These are phyloP conservation scores for Sporothrix phasma DNA, from an alignment of 2,329 filamentous ascomycete genomes.

Conservation along the genomic window DNA sequence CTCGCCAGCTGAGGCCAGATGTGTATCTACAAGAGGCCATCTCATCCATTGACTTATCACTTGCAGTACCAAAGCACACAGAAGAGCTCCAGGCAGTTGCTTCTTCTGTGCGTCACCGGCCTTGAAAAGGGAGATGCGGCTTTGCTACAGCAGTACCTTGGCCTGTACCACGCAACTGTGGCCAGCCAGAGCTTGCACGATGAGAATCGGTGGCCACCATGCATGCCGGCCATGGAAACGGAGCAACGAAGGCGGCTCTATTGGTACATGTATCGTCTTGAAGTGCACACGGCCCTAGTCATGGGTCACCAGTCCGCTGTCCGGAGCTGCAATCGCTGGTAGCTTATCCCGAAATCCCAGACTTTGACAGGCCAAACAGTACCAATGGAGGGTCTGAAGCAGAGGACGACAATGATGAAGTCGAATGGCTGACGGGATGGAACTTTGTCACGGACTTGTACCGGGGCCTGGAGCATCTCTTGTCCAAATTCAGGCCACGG, in stretches of 20 bases:
- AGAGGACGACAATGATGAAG: background rate
- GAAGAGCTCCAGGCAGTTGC: constrained; percentile 12
- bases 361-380: background rate
- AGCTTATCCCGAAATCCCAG: constrained; percentile 14
- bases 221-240: constrained; percentile 10
- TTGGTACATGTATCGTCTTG: constrained; percentile 21
- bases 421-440: constrained; percentile 12
- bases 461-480: constrained; percentile 7
- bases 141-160: constrained; percentile 17
- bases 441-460: constrained; percentile 13
- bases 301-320: constrained; percentile 19
- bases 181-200: constrained; percentile 19
- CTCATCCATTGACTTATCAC: background rate
- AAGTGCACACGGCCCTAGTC: constrained; percentile 21
- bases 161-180: constrained; percentile 19
- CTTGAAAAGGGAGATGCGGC: constrained; percentile 12
- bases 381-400: background rate
- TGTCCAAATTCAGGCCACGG: background rate
- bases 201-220: constrained; percentile 18
- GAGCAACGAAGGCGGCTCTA: constrained; percentile 20
- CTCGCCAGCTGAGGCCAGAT: background rate
- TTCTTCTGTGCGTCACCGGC: constrained; percentile 10
- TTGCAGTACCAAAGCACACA: background rate
- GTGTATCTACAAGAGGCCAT: constrained; percentile 3
- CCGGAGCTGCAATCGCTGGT: constrained; percentile 19